A percentile compares a stretch with the other conserved stretches of the same genome.
Evolutionary conservation across 495 filamentous ascomycete genomes (phyloP).

Genomic region (Gamarada debralockiae): DNA sequence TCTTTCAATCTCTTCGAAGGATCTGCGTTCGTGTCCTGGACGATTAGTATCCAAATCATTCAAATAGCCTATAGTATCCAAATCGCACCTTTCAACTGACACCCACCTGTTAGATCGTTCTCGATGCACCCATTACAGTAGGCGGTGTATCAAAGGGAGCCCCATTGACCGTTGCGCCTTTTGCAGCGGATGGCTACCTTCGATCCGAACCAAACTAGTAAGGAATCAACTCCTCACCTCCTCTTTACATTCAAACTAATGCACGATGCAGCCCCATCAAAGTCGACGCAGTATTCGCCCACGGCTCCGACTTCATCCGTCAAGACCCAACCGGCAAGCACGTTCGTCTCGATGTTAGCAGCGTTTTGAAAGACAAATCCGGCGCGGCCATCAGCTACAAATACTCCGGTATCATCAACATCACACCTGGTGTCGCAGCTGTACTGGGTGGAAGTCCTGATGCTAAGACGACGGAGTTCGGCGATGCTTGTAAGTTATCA

Average conservation of each 20-base stretch:
- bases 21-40: too few relatives aligned
- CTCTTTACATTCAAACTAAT: too few relatives aligned
- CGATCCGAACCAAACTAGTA: constrained; percentile 29
- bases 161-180: constrained; percentile 27
- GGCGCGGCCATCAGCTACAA: constrained; percentile 40
- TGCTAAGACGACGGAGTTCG: constrained; percentile 50
- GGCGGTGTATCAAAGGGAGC: constrained; percentile 24
- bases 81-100: too few relatives aligned
- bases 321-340: constrained; percentile 42
- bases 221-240: too few relatives aligned
- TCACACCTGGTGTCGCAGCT: constrained; percentile 33
- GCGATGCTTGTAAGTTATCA: constrained; percentile 48
- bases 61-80: too few relatives aligned
- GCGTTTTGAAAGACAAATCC: constrained; percentile 36
- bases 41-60: too few relatives aligned
- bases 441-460: constrained; percentile 38
- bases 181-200: constrained; percentile 29
- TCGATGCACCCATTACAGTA: constrained; percentile 25
- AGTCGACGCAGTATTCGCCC: constrained; percentile 45
- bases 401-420: constrained; percentile 45
- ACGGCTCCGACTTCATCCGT: constrained; percentile 52
- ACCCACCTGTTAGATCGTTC: constrained; percentile 23
- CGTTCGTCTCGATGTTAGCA: constrained; percentile 48
- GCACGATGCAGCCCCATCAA: too few relatives aligned
- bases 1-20: too few relatives aligned